These are phyloP conservation scores for Volvox reticuliferus DNA, from an alignment of 139 green algal genomes.

Conservation along the genomic window DNA sequence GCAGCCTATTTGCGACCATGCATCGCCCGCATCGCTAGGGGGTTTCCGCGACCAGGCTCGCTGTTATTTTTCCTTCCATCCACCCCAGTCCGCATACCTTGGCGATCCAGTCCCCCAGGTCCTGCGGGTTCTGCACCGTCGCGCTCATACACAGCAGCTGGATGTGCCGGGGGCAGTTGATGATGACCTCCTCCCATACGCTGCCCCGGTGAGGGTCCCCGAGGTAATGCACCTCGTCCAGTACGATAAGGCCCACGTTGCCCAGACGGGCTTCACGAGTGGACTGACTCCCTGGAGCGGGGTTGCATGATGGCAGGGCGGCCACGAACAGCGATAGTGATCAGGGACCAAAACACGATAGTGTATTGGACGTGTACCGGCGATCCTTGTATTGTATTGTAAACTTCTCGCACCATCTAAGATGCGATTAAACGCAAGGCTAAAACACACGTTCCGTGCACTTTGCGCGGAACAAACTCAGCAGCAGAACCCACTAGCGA, in stretches of 20 bases:
- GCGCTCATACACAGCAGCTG: constrained; percentile 95
- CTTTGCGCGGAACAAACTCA: too few relatives aligned
- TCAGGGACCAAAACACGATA: too few relatives aligned
- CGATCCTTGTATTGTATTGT: too few relatives aligned
- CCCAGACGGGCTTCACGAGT: constrained; percentile 74
- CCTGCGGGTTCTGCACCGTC: constrained; percentile 94
- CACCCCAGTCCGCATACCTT: constrained; percentile 64
- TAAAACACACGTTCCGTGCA: too few relatives aligned
- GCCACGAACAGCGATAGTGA: background rate
- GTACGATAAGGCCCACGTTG: constrained; percentile 91
- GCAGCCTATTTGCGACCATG: too few relatives aligned
- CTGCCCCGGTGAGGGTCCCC: constrained; percentile 82
- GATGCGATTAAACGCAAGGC: too few relatives aligned
- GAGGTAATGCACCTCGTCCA: constrained; percentile 96
- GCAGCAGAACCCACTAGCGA: too few relatives aligned
- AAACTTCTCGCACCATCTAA: too few relatives aligned
- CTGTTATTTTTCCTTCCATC: background rate
- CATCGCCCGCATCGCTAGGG: too few relatives aligned
- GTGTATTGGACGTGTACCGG: too few relatives aligned
- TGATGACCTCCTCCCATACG: constrained; percentile 99
- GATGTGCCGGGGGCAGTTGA: constrained; percentile 93
- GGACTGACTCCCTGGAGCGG: constrained; percentile 16
- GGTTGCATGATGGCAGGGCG: background rate
- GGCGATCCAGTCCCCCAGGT: constrained; percentile 94
- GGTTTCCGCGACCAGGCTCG: too few relatives aligned